Conservation (phyloP, 805 yeast genomes). For the Candida chauliodis region DNA sequence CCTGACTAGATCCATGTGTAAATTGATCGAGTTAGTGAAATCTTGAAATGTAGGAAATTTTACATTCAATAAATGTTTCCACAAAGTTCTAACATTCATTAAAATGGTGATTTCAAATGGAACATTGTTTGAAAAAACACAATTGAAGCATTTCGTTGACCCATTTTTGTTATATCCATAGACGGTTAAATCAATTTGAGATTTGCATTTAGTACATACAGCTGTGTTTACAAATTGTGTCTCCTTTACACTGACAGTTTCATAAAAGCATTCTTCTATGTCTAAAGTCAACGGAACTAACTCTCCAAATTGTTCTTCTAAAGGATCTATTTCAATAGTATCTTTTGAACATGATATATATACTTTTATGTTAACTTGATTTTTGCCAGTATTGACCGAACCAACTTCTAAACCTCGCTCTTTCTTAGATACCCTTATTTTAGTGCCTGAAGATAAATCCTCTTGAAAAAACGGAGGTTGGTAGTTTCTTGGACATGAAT, state of each 20-base stretch:
- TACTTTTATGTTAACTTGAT: constrained; percentile 18
- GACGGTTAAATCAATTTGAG: constrained; percentile 29
- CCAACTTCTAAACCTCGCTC: constrained; percentile 8
- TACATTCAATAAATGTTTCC: constrained; percentile 19
- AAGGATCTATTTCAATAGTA: constrained; percentile 22
- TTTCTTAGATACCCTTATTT: constrained; percentile 19
- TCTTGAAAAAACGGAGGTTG: constrained; percentile 50
- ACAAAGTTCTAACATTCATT: constrained; percentile 34
- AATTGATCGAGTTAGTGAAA: not conserved
- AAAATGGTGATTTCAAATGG: constrained; percentile 21
- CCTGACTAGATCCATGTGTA: no score
- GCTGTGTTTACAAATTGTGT: constrained; percentile 1
- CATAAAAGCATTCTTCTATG: constrained; percentile 18
- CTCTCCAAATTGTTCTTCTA: constrained; percentile 8
- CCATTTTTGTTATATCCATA: constrained; percentile 20
- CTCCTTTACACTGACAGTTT: not conserved
- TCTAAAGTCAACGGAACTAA: not conserved
- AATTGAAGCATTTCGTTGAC: constrained; percentile 11
- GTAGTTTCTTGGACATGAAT: constrained; percentile 42
- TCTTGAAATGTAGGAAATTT: constrained; percentile 14
- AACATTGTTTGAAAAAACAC: constrained; percentile 23
- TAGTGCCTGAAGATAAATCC: constrained; percentile 32
- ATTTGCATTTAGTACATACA: constrained; percentile 27
- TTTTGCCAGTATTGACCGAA: constrained; percentile 6
- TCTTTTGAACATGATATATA: constrained; percentile 10